Base-by-base conservation (phyloP, 2,329 filamentous ascomycete species). In the Septoria petroselini region DNA sequence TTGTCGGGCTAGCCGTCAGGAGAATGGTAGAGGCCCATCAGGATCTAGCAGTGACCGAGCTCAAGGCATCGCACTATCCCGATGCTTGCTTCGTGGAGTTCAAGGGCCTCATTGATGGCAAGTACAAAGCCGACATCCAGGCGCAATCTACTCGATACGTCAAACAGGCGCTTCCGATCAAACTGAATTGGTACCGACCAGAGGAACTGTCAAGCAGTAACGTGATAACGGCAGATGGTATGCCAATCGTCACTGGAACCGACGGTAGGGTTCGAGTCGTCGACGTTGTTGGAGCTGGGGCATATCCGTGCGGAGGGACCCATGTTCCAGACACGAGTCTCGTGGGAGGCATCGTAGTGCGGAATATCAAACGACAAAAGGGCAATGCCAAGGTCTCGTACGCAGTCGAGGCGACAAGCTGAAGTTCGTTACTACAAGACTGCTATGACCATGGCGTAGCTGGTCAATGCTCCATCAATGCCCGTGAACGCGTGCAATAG, bases 271-370 rank as follows among this genome's bases (percentile, higher is more conserved):
- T 84, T 25, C 73, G 85, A 7, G 82, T 88, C 0, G 84, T 88
- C 18, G 77, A 80, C 51, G 86, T 89, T 52, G 78, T 81, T 0
- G 84, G 84, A 0, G 77, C 79, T 0, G 86, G 84, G 58, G 77
- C 77, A 19, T 88, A 89, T 70, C 84, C 85, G 1, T 89, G 86
- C 65, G 86, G 85, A 6, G 85, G 85, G 0, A 41, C 85, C 19
- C 86, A 89, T 71, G 84, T 88, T 3, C 71, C 77, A 23, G 76
- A 70, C 14, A 84, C 82, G 15, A 73, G 76, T 50, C 58, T 76
- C 52, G 82, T 78, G 60, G 81, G 83, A 0, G 76, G 77, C 17
- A 80, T 81, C 4, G 78, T 71, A 2, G 82, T 88, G 3, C 83
- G 76, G 71, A 86, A 84, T 70, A 84, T 89, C 47, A 76, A 76